phyloP scores from a whole-genome alignment of 1,284 basidiomycete genomes.

The Coriolopsis trogii region DNA sequence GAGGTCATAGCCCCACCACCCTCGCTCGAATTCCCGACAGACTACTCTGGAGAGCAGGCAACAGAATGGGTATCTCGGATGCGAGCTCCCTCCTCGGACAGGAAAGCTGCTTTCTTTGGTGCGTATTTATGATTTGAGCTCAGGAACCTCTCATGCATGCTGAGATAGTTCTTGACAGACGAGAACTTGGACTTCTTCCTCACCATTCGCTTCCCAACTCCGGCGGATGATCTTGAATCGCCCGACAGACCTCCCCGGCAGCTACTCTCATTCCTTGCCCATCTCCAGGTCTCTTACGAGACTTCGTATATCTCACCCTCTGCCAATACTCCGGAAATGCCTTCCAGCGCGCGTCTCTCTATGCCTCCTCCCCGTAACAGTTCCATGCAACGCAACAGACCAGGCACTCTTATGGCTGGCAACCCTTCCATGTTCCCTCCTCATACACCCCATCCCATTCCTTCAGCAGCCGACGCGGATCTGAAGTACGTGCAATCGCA shows the following conservation, averaged over 20 bases:
- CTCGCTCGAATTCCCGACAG: slow-evolving; percentile 59
- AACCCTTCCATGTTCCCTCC: slow-evolving; percentile 75
- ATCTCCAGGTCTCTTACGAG: slow-evolving; percentile 78
- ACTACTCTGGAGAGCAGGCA: slow-evolving; percentile 32
- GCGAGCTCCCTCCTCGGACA: slow-evolving; percentile 24
- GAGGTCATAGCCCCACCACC: slow-evolving; percentile 70
- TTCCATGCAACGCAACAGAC: slow-evolving; percentile 34
- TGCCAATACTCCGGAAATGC: slow-evolving; percentile 28
- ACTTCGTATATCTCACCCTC: slow-evolving; percentile 76
- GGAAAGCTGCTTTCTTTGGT: slow-evolving; percentile 79
- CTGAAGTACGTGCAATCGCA: slow-evolving; percentile 75
- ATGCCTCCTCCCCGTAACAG: slow-evolving; percentile 31
- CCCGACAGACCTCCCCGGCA: slow-evolving; percentile 36
- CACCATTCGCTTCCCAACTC: slow-evolving; percentile 37
- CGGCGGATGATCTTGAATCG: slow-evolving; percentile 36
- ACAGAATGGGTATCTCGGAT: slow-evolving; percentile 59
- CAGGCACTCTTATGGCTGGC: slow-evolving; percentile 32
- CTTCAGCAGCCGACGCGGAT: slow-evolving; percentile 67
- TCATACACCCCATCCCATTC: slow-evolving; percentile 75
- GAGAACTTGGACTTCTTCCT: slow-evolving; percentile 78
- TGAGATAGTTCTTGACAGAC: slow-evolving; percentile 41
- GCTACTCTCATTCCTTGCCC: slow-evolving; percentile 67
- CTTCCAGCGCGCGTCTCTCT: slow-evolving; percentile 21
- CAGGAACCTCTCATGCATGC: background rate
- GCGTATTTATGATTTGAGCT: slow-evolving; percentile 26